Evolutionary conservation across 2,329 filamentous ascomycete species (phyloP).

Genomic region (Coleophoma crateriformis): DNA sequence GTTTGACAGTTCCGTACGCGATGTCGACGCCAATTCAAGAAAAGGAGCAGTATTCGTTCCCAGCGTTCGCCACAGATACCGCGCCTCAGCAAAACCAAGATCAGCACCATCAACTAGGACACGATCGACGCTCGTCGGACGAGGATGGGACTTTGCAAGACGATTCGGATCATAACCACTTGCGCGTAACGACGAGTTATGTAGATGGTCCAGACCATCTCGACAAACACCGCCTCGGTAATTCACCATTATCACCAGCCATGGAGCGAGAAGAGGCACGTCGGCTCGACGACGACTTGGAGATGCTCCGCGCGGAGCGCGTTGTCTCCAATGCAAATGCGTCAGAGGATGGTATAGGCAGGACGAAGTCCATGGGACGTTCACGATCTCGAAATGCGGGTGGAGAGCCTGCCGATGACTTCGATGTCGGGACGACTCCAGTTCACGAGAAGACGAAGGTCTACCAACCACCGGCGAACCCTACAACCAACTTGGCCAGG

Average conservation of each 20-base stretch:
- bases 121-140: constrained; percentile 21
- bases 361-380: constrained; percentile 30
- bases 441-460: constrained; percentile 60
- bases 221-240: constrained; percentile 11
- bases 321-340: constrained; percentile 33
- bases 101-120: neutral
- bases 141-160: constrained; percentile 25
- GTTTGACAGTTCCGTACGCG: neutral
- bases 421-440: constrained; percentile 49
- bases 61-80: constrained; percentile 17
- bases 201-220: constrained; percentile 21
- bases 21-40: constrained; percentile 24
- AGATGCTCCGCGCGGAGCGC: constrained; percentile 59
- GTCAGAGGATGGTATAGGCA: constrained; percentile 25
- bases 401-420: constrained; percentile 55
- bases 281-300: constrained; percentile 60
- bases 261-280: constrained; percentile 52
- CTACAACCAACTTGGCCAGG: constrained; percentile 54
- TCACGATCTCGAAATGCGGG: constrained; percentile 40
- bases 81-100: neutral
- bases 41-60: constrained; percentile 25
- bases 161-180: constrained; percentile 31
- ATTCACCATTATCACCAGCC: constrained; percentile 41
- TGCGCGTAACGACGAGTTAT: constrained; percentile 42
- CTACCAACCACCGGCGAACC: constrained; percentile 60